Evolutionary conservation across 305 asterid species (phyloP), one percentile per base, ranked within the genome.

Genomic region (Solanum hybrid): DNA sequence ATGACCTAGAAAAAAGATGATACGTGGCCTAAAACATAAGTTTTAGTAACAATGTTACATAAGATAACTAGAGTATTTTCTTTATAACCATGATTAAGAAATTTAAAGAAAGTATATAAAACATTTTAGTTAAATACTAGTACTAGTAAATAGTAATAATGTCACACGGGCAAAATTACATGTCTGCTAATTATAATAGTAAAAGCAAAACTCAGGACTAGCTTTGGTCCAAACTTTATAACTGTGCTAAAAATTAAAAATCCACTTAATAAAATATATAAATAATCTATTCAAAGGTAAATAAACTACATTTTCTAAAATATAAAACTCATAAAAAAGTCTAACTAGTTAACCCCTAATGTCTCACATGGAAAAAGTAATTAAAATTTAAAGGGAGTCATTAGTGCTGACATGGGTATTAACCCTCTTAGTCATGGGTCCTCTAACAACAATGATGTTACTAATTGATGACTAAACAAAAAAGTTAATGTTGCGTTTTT

Each of bases 391-490:
- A 81, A 81, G 26, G 40, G 40, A 82, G 88, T 85, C 76, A 85
- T 22, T 36, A 85, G 29, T 6, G 29, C 72, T 85, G 76, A 85
- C 27, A 85, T 17, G 29, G 38, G 46, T 1, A 56, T 85, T 32
- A 17, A 85, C 88, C 75, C 76, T 85, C 22, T 85, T 31, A 85
- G 88, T 85, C 76, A 85, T 11, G 76, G 76, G 76, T 85, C 76
- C 27, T 85, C 88, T 17, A 85, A 85, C 88, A 85, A 85, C 76
- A 56, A 85, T 85, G 88, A 85, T 56, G 76, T 60, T 56, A 16
- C 75, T 85, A 85, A 85, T 85, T 20, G 29, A 42, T 85, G 13
- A 31, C 46, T 85, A 85, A 32, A 31, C 88, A 85, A 85, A 56
- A 7, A 56, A 5, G 78, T 22, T 20, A 56, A 22, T 31, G 42